A percentile compares a stretch with the other conserved stretches of the same genome.
Evolutionary conservation across 148 eudicot species (phyloP).

Genomic region (Heliosperma pusillum): DNA sequence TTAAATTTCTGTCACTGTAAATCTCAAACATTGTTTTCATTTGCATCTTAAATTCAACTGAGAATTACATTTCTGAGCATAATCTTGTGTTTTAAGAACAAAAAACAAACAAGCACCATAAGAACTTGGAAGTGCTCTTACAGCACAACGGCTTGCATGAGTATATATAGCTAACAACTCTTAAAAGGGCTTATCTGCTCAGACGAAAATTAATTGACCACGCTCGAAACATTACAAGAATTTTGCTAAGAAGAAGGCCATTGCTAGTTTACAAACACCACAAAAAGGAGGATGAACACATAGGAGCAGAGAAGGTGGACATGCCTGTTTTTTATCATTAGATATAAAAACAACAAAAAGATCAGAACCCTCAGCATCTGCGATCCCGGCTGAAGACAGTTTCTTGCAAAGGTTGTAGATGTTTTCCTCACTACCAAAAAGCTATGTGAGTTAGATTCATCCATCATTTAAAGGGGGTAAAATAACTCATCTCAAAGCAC

Average conservation of each 20-base stretch:
- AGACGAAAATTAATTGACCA: too few species aligned
- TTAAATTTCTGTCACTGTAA: conserved; percentile 17
- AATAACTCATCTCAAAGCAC: neutral
- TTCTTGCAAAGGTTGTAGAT: conserved; percentile 76
- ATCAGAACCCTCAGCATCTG: conserved; percentile 60
- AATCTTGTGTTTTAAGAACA: too few species aligned
- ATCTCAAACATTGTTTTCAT: neutral
- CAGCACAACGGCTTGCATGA: too few species aligned
- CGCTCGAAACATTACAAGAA: too few species aligned
- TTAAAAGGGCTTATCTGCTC: too few species aligned
- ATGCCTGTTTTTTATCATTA: conserved; percentile 82
- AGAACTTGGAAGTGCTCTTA: too few species aligned
- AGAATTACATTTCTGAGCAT: neutral
- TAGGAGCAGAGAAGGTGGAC: conserved; percentile 11
- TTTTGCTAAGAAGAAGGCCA: too few species aligned
- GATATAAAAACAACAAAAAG: conserved; percentile 82
- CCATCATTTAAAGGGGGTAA: neutral
- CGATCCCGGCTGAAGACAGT: conserved; percentile 46
- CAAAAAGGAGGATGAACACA: neutral
- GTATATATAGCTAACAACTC: too few species aligned
- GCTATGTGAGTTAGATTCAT: neutral
- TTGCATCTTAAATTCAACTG: neutral
- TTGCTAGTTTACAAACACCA: conserved; percentile 1
- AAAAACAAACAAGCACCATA: too few species aligned
- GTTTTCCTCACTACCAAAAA: conserved; percentile 72